Percentiles rank a stretch among this genome's conserved stretches.
Evolutionary conservation across 2,329 filamentous ascomycete genomes (phyloP).

Genomic region (Cytospora paraplurivora): DNA sequence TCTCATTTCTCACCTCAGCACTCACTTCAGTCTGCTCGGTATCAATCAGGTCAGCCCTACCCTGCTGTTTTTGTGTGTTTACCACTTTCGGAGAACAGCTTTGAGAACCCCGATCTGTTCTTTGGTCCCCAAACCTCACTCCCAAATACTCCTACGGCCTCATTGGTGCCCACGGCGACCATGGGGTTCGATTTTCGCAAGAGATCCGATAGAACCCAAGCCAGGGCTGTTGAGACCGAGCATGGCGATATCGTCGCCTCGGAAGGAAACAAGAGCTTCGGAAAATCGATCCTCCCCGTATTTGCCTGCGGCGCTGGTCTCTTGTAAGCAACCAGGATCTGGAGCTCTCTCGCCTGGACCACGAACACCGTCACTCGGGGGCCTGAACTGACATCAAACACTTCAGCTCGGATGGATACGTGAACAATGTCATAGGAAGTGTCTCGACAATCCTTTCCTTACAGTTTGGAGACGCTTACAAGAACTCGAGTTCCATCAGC

Average conservation of each 20-base stretch:
- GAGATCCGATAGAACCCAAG: constrained; percentile 19
- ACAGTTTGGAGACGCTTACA: constrained; percentile 73
- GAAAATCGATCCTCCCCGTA: constrained; percentile 57
- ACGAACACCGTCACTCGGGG: neutral
- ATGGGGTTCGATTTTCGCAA: constrained; percentile 26
- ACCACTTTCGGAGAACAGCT: neutral
- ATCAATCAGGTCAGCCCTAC: neutral
- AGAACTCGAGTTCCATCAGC: constrained; percentile 65
- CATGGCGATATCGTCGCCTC: constrained; percentile 7
- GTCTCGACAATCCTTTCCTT: constrained; percentile 74
- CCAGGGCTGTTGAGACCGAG: constrained; percentile 10
- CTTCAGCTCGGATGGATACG: constrained; percentile 73
- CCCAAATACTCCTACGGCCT: neutral
- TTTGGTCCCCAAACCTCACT: neutral
- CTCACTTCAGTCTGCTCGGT: neutral
- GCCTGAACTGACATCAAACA: neutral
- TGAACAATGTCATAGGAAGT: constrained; percentile 89
- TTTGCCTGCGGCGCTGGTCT: constrained; percentile 88
- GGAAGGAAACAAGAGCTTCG: constrained; percentile 25
- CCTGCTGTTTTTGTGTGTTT: neutral
- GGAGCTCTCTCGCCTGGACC: too few species aligned
- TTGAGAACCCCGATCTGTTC: neutral
- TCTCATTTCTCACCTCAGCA: neutral
- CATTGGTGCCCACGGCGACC: neutral
- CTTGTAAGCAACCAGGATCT: constrained; percentile 47